Base-by-base conservation (phyloP, 371 early-diverging fungal genomes). In the Rhizopus microsporus region DNA sequence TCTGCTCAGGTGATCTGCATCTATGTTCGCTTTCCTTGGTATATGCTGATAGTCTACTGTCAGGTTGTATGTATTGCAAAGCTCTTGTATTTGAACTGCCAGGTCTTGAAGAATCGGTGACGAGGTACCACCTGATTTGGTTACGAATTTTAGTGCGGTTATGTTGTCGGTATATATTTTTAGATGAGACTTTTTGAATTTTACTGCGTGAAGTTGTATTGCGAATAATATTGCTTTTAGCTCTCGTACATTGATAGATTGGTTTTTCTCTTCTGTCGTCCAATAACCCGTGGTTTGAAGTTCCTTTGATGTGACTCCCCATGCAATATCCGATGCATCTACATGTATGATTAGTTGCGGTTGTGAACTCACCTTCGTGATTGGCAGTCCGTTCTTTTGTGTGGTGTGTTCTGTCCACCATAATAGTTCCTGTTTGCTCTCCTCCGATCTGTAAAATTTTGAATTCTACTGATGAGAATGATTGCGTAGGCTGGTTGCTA, bases 241-340 rank as follows among this genome's bases (percentile, higher is more conserved):
- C 23, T 51, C 37, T 16, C 52, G 37, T 39, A 15, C 16, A 32
- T 51, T 51, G 15, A 51, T 51, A n/a, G n/a, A 51, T 35, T 17
- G 15, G 9, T 10, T 51, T 51, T 17, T 51, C 39, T 16, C 23
- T 29, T 35, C 10, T 9, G n/a, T n/a, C 15, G 16, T 39, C 52
- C 17, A 51, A 35, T 7, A 35, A 4, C 52, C 52, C 7, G 52
- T 23, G 4, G 52, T 38, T 10, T 39, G 9, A 6, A 51, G 32
- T 17, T n/a, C 34, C 8, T 16, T 3, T 16, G 52, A 50, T 15
- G 16, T 10, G 4, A 51, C 16, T 38, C 52, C 52, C 52, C 37
- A 51, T 13, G 39, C 52, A 7, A 39, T 8, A 37, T 58, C 46
- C 16, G 51, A 51, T 16, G 58, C 58, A 51, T 58, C 58, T 29